Conservation (phyloP, 371 early-diverging fungal species). For the Mortierella sp. region DNA sequence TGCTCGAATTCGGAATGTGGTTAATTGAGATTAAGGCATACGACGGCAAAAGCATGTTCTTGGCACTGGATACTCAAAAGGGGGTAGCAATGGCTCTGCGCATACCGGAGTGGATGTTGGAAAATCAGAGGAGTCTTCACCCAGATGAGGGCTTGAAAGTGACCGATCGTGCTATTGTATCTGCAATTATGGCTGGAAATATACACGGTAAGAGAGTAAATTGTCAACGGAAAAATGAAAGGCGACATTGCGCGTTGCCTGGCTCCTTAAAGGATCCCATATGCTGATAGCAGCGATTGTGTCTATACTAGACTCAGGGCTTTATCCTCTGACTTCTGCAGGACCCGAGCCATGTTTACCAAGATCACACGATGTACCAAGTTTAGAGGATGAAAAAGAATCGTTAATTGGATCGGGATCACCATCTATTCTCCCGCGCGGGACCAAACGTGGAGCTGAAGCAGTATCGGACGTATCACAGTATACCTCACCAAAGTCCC, state of each 20-base stretch:
- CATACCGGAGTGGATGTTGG: slow-evolving; percentile 34
- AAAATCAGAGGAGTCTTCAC: slow-evolving; percentile 5
- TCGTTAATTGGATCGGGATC: background rate
- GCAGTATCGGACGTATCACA: background rate
- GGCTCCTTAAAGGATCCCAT: no score
- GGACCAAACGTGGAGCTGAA: background rate
- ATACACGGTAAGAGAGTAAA: slow-evolving; percentile 31
- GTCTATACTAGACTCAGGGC: slow-evolving; percentile 21
- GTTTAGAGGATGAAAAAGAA: background rate
- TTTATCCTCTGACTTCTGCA: slow-evolving; percentile 12
- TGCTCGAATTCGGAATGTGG: slow-evolving; percentile 36
- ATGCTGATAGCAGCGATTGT: no score
- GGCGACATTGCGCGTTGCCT: background rate
- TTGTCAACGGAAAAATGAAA: no score
- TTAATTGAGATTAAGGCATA: slow-evolving; percentile 40
- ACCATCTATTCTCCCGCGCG: no score
- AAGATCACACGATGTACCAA: no score
- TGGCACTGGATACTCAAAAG: slow-evolving; percentile 34
- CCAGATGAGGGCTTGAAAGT: slow-evolving; percentile 23
- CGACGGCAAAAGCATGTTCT: slow-evolving; percentile 23
- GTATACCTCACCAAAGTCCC: no score
- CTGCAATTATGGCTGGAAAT: slow-evolving; percentile 37
- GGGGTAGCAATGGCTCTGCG: slow-evolving; percentile 32
- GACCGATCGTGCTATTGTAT: slow-evolving; percentile 18
- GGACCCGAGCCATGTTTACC: no score